Evolutionary conservation across 2,329 filamentous ascomycete species (phyloP), one percentile per base, ranked within the genome.

Genomic region (Fusarium albosuccineum): DNA sequence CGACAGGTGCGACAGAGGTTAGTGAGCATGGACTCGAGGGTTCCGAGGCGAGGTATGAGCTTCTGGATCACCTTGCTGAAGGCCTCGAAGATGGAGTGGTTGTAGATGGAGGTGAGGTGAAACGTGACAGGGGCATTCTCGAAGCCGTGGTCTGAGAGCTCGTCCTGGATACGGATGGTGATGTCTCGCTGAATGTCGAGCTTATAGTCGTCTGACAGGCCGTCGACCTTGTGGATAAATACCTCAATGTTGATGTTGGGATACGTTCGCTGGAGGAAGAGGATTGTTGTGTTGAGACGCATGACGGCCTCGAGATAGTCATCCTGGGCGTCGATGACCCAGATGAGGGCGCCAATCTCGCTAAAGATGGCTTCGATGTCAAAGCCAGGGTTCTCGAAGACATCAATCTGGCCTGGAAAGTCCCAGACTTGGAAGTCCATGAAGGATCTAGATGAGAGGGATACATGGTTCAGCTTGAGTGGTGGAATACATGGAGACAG

Each of bases 341-440:
- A 99, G 66, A 99, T 97, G 13, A 99, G 84, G 13, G 96, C 94
- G 17, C 96, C 96, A 14, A 97, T 93, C 75, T 95, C 94, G 70
- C 93, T 92, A 79, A 99, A 99, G 74, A 98, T 95, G 74, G 92
- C 91, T 72, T 97, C 93, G 66, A 96, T 91, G 77, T 98, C 94
- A 74, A 97, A 97, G 48, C 89, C 91, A 5, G 93, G 90, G 74
- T 96, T 93, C 62, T 97, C 90, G 73, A 97, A 97, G 57, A 89
- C 84, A 80, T 97, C 93, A 68, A 98, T 89, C 80, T 98, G 94
- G 26, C 95, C 94, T 2, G 96, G 96, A 60, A 99, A 94, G 77
- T 99, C 96, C 92, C 94, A 97, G 48, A 97, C 93, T 80, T 98
- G 95, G 71, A 98, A 97, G 77, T 98, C 95, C 94, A 98, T 97